Evolutionary conservation across 2,329 filamentous ascomycete genomes (phyloP).

Genomic region (Pyricularia grisea): DNA sequence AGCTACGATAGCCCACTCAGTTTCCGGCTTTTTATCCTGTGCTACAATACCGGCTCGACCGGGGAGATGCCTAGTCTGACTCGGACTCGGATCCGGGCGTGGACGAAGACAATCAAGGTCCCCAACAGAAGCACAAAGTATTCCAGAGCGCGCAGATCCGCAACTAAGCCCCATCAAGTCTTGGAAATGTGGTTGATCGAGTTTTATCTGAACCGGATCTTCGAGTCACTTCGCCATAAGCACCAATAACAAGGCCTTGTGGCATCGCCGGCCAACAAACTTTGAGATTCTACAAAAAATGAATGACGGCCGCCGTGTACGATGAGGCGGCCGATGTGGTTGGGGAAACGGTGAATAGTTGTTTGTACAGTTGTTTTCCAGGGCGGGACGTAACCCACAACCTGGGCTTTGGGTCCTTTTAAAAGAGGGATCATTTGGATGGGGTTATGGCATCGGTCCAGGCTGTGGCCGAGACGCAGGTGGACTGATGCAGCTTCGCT

Average conservation of each 20-base stretch:
- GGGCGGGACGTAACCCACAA: too few species aligned
- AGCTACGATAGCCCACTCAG: too few species aligned
- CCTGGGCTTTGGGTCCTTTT: too few species aligned
- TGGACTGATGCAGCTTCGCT: too few species aligned
- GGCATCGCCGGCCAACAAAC: background rate
- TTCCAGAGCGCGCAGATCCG: background rate
- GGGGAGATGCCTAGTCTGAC: too few species aligned
- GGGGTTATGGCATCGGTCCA: too few species aligned
- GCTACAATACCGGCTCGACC: too few species aligned
- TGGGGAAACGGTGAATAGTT: background rate
- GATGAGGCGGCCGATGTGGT: background rate
- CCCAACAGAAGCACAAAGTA: background rate
- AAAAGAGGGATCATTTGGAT: too few species aligned
- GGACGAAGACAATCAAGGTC: too few species aligned
- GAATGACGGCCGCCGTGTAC: background rate
- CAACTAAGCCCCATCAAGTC: background rate
- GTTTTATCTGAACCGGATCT: background rate
- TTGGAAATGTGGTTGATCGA: background rate
- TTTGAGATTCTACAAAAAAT: background rate
- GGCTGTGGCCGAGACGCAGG: too few species aligned
- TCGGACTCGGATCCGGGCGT: too few species aligned
- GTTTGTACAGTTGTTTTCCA: background rate
- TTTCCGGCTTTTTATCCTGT: too few species aligned
- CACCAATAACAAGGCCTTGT: background rate
- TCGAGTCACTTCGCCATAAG: background rate